A percentile compares a stretch with the other conserved stretches of the same genome.
These are phyloP conservation scores for Labyrinthula sp. DNA, from an alignment of 352 stramenopile genomes.

Conservation along the genomic window DNA sequence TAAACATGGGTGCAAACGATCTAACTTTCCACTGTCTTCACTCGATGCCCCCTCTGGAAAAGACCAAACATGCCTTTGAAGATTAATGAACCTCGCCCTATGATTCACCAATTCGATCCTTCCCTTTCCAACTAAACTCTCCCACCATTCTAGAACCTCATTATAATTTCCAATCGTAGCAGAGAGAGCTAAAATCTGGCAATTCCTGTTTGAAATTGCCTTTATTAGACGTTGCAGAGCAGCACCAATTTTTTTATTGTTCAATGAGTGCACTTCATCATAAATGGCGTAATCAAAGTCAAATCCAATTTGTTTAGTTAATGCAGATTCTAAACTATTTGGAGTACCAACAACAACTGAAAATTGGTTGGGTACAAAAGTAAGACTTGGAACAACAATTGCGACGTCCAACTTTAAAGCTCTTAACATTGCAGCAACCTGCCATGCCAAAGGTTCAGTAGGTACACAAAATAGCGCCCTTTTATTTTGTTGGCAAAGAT, in stretches of 20 bases:
- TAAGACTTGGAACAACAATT: conserved; percentile 44
- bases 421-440: conserved; percentile 89
- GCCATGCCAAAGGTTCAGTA: conserved; percentile 89
- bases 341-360: conserved; percentile 83
- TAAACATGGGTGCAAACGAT: conserved; percentile 51
- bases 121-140: conserved; percentile 55
- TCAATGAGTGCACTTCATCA: conserved; percentile 92
- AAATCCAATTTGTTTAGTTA: conserved; percentile 63
- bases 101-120: conserved; percentile 76
- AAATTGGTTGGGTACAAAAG: conserved; percentile 31
- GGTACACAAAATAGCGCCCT: conserved; percentile 66
- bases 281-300: conserved; percentile 93
- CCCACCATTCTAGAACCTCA: conserved; percentile 78
- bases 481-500: conserved; percentile 40
- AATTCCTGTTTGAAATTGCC: conserved; percentile 53
- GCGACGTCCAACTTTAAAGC: conserved; percentile 81
- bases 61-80: conserved; percentile 75
- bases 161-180: conserved; percentile 88
- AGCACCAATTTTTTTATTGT: conserved; percentile 79
- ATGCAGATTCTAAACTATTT: conserved; percentile 67
- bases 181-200: conserved; percentile 85
- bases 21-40: conserved; percentile 38
- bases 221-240: conserved; percentile 83
- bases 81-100: conserved; percentile 88
- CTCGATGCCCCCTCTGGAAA: conserved; percentile 30